Percentiles rank a stretch among this genome's conserved stretches.
phyloP scores from a whole-genome alignment of 257 asterid species.

The Knoxia roxburghii region DNA sequence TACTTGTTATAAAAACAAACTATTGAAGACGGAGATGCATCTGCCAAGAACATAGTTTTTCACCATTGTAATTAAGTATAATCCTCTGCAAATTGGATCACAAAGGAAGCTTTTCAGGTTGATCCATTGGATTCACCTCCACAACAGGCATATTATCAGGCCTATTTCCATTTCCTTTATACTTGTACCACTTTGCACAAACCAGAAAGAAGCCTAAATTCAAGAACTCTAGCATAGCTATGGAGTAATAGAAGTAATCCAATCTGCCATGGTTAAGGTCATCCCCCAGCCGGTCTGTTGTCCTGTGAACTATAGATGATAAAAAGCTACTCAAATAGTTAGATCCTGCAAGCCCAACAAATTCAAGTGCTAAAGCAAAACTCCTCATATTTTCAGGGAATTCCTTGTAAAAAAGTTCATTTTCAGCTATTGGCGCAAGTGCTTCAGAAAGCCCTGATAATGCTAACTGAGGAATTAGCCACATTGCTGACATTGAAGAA shows the following conservation, averaged over 20 bases:
- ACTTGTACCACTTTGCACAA: conserved; percentile 36
- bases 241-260: conserved; percentile 26
- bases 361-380: conserved; percentile 27
- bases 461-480: conserved; percentile 32
- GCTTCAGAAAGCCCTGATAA: conserved; percentile 37
- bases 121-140: neutral
- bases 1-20: no score
- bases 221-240: conserved; percentile 23
- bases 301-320: conserved; percentile 20
- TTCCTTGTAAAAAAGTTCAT: conserved; percentile 33
- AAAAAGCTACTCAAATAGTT: conserved; percentile 28
- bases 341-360: conserved; percentile 24
- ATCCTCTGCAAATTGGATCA: no score
- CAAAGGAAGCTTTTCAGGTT: no score
- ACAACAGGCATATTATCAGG: neutral
- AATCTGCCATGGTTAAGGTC: conserved; percentile 35
- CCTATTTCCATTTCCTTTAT: conserved; percentile 22
- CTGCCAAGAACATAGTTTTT: no score
- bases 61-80: no score
- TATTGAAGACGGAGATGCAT: neutral
- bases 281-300: conserved; percentile 29
- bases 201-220: conserved; percentile 24
- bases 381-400: conserved; percentile 42
- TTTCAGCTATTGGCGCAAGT: conserved; percentile 17
- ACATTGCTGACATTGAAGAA: conserved; percentile 30